Evolutionary conservation across 1,284 basidiomycete species (phyloP).

Genomic region (Sporisorium graminicola): DNA sequence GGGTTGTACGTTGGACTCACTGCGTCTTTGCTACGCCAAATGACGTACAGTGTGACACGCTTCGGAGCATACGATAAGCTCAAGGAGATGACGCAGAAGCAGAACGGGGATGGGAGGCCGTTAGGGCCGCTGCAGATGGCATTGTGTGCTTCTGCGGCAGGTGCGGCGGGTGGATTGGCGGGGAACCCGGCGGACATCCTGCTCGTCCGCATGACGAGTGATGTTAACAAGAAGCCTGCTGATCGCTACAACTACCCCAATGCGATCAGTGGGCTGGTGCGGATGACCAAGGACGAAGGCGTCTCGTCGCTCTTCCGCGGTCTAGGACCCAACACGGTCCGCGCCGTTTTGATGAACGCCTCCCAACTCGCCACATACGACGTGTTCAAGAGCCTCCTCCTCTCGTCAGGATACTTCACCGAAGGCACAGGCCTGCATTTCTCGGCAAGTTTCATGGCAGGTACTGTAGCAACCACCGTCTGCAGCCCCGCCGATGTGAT

Average conservation of each 20-base stretch:
- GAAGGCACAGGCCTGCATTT: constrained; percentile 73
- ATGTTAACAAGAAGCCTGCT: constrained; percentile 65
- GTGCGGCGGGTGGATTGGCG: constrained; percentile 64
- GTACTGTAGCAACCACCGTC: constrained; percentile 73
- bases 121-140: constrained; percentile 57
- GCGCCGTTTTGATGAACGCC: constrained; percentile 74
- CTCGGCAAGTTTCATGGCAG: constrained; percentile 72
- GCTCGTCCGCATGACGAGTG: constrained; percentile 71
- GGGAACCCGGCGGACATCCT: constrained; percentile 73
- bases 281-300: constrained; percentile 72
- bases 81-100: constrained; percentile 46
- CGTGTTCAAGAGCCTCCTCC: constrained; percentile 73
- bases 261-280: constrained; percentile 71
- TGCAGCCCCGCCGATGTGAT: constrained; percentile 70
- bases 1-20: constrained; percentile 66
- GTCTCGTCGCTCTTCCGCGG: constrained; percentile 71
- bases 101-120: constrained; percentile 22
- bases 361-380: constrained; percentile 71
- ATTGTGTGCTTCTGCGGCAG: constrained; percentile 56
- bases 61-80: constrained; percentile 67
- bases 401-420: constrained; percentile 68
- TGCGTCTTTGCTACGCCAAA: constrained; percentile 64
- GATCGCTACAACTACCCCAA: constrained; percentile 69
- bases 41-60: constrained; percentile 66
- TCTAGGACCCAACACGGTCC: constrained; percentile 72